Evolutionary conservation across 441 rosid genomes (phyloP), one percentile per base, ranked within the genome.

Genomic region (Pelargonium myrrhifolium): DNA sequence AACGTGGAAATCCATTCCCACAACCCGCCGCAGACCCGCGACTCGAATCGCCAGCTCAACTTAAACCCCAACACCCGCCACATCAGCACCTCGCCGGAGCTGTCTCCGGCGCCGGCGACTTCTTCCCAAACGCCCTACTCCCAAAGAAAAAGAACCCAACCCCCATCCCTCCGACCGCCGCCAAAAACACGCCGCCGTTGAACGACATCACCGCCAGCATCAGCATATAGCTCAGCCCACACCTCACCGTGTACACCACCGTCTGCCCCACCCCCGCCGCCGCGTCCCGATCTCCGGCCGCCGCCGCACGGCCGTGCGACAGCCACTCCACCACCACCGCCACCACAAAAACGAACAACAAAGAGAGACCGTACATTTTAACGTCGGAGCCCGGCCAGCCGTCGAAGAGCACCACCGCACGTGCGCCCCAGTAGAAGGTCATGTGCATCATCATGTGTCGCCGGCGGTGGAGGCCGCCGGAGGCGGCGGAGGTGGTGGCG

Each of bases 391-490:
- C 93, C 4, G 95, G 98, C 98, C 98, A 92, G 11, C 89, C 85
- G 3, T 74, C 26, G 81, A 92, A 92, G 59, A 89, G 89, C 69
- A 92, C 55, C 67, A 76, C 71, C 0, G 87, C 58, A 31, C 53
- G 78, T 68, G 85, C 79, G 24, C 96, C 92, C 98, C 98, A 92
- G 65, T 49, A 83, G 76, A 92, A 88, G 22, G 81, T 42, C 79
- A 59, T 78, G 66, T 80, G 94, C 62, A 62, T 9, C 51, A 66
- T 22, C 22, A 67, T 2, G 7, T 56, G 76, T 18, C 68, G 76
- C 66, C 61, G 83, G 17, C 68, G 63, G 69, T 72, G 83, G 47
- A 72, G 1, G 6, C 75, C 0, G 78, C 78, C 61, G 72, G 66
- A 12, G 61, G 45, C 26, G 3, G 71, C 51, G 1, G 20, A 21